These are phyloP conservation scores for Colletotrichum karsti DNA, from an alignment of 2,329 filamentous ascomycete species.

Conservation along the genomic window DNA sequence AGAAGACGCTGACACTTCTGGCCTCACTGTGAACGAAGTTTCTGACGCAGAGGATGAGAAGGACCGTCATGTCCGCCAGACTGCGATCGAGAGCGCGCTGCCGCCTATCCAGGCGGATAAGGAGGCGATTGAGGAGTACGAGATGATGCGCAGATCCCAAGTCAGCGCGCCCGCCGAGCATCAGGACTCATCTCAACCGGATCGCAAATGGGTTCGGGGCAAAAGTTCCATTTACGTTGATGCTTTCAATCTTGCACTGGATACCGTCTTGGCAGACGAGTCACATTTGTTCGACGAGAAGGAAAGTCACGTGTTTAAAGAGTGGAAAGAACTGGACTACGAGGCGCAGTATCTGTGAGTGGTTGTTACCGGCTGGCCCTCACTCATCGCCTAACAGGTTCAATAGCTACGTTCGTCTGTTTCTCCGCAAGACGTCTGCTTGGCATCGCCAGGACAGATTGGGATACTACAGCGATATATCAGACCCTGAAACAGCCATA, in stretches of 20 bases:
- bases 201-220: conserved; percentile 71
- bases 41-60: conserved; percentile 35
- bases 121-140: conserved; percentile 82
- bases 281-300: conserved; percentile 84
- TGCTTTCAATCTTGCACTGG: conserved; percentile 91
- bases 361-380: background rate
- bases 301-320: conserved; percentile 78
- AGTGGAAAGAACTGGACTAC: conserved; percentile 80
- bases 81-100: conserved; percentile 76
- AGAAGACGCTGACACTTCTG: conserved; percentile 42
- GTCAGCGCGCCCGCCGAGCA: conserved; percentile 42
- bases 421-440: conserved; percentile 87
- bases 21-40: conserved; percentile 30
- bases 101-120: conserved; percentile 73
- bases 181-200: conserved; percentile 32
- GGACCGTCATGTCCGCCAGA: conserved; percentile 47
- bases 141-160: conserved; percentile 71
- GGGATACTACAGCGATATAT: conserved; percentile 84
- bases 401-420: conserved; percentile 87
- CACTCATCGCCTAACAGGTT: background rate
- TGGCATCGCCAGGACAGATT: conserved; percentile 88
- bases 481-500: conserved; percentile 74
- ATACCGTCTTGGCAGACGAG: conserved; percentile 90
- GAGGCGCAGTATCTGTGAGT: conserved; percentile 90
- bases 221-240: conserved; percentile 95